phyloP scores from a whole-genome alignment of 2,329 filamentous ascomycete species.

The Dactylellina parvicollis region DNA sequence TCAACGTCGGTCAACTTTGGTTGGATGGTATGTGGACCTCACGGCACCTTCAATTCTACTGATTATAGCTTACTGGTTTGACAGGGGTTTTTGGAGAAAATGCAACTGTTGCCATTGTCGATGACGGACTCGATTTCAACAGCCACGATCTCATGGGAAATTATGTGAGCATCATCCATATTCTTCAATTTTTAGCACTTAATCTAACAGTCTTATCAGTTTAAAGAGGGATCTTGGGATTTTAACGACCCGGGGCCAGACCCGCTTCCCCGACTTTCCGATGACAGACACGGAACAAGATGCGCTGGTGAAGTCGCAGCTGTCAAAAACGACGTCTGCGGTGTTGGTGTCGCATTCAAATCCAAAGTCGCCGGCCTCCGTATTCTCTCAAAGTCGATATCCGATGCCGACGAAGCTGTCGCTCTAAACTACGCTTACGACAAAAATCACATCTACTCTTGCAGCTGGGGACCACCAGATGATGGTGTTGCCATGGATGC shows the following conservation, averaged over 20 bases:
- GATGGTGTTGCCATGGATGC: constrained; percentile 94
- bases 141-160: constrained; percentile 91
- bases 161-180: constrained; percentile 62
- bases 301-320: constrained; percentile 95
- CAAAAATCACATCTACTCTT: constrained; percentile 96
- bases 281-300: constrained; percentile 90
- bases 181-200: neutral
- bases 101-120: constrained; percentile 89
- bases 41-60: neutral
- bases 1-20: constrained; percentile 97
- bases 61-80: neutral
- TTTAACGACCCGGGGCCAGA: constrained; percentile 87
- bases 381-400: constrained; percentile 89
- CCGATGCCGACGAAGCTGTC: constrained; percentile 88
- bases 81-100: constrained; percentile 80
- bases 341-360: constrained; percentile 94
- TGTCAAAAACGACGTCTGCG: constrained; percentile 90
- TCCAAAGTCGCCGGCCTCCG: constrained; percentile 86
- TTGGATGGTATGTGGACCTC: constrained; percentile 71
- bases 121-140: constrained; percentile 95
- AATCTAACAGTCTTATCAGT: constrained; percentile 65
- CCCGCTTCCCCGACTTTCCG: constrained; percentile 81
- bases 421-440: constrained; percentile 93
- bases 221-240: constrained; percentile 89
- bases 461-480: constrained; percentile 96